Percentiles rank a stretch among this genome's conserved stretches.
phyloP scores from a whole-genome alignment of 306 rosid species.

The Quercus aquifolioides region DNA sequence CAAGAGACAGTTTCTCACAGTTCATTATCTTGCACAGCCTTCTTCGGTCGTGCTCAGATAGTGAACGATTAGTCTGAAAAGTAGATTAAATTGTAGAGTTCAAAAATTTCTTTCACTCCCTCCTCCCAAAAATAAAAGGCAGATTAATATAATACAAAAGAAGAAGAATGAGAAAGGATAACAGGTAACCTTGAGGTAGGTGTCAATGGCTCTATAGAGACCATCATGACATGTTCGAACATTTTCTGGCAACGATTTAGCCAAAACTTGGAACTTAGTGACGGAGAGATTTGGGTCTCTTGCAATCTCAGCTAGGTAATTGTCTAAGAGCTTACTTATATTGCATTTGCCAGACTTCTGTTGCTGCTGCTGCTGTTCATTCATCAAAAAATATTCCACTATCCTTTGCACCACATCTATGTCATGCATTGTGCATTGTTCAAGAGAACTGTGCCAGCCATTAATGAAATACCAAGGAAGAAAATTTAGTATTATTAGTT shows the following conservation, averaged over 20 bases:
- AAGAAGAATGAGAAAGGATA: conserved; percentile 14
- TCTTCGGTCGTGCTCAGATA: conserved; percentile 74
- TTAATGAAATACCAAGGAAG: conserved; percentile 11
- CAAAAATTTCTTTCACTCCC: conserved; percentile 16
- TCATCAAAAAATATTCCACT: conserved; percentile 87
- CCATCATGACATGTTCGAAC: conserved; percentile 77
- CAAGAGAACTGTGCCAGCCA: conserved; percentile 45
- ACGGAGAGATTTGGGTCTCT: conserved; percentile 81
- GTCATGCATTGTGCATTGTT: conserved; percentile 70
- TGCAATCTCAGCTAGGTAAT: conserved; percentile 86
- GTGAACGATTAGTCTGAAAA: conserved; percentile 71
- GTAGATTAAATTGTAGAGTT: conserved; percentile 13
- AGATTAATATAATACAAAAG: conserved; percentile 12
- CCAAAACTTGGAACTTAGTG: conserved; percentile 75
- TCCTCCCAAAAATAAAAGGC: not conserved
- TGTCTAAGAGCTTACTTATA: conserved; percentile 85
- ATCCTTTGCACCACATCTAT: conserved; percentile 76
- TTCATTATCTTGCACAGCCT: conserved; percentile 88
- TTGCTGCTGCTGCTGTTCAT: conserved; percentile 66
- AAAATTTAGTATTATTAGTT: too few species aligned
- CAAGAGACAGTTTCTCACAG: conserved; percentile 85
- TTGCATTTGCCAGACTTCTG: conserved; percentile 53
- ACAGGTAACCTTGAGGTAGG: conserved; percentile 71
- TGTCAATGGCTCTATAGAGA: conserved; percentile 87
- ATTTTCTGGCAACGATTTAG: conserved; percentile 78